Conservation (phyloP, 1,284 basidiomycete genomes). For the Ustilago curta region DNA sequence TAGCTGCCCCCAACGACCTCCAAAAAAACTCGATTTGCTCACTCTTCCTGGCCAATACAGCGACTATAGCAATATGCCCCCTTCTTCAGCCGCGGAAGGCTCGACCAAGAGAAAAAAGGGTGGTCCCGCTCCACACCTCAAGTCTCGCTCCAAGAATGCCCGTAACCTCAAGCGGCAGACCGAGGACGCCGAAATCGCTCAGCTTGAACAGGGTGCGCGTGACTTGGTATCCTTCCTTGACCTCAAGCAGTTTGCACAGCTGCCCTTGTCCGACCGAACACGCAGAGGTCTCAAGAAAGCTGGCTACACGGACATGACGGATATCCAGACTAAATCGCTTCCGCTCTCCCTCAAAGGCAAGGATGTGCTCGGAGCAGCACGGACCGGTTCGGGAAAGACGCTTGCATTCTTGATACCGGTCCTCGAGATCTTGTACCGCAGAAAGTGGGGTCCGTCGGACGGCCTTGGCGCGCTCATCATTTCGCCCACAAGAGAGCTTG, state of each 20-base stretch:
- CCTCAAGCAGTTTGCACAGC: constrained; percentile 50
- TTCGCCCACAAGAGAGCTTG: constrained; percentile 93
- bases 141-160: constrained; percentile 55
- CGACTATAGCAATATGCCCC: constrained; percentile 41
- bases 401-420: constrained; percentile 83
- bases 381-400: constrained; percentile 86
- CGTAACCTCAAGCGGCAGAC: constrained; percentile 56
- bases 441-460: constrained; percentile 83
- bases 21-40: too few species aligned
- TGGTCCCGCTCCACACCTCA: constrained; percentile 35
- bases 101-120: constrained; percentile 47
- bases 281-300: constrained; percentile 61
- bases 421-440: constrained; percentile 79
- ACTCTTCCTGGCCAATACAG: too few species aligned
- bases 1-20: too few species aligned
- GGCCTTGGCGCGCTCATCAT: constrained; percentile 92
- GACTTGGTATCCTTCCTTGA: constrained; percentile 35
- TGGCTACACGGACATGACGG: constrained; percentile 65
- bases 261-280: constrained; percentile 63
- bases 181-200: constrained; percentile 58
- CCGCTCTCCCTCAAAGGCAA: constrained; percentile 59
- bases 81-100: constrained; percentile 33
- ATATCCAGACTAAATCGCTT: constrained; percentile 63
- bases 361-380: constrained; percentile 78
- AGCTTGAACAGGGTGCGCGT: constrained; percentile 44